Percentiles rank a stretch among this genome's conserved stretches.
These are phyloP conservation scores for Pestalotiopsis sp. DNA, from an alignment of 2,329 filamentous ascomycete genomes.

Conservation along the genomic window DNA sequence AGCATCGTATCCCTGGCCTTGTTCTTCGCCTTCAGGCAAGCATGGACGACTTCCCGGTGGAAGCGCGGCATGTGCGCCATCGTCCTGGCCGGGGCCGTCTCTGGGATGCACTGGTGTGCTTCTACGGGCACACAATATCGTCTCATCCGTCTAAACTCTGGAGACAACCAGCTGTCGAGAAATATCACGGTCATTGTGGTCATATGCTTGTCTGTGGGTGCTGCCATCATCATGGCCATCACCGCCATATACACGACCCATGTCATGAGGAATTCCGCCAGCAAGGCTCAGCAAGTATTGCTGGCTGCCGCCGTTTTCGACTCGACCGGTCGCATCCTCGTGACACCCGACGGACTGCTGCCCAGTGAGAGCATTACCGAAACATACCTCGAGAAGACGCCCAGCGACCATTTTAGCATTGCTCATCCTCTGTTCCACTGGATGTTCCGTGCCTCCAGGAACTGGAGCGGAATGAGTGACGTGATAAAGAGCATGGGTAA, in stretches of 20 bases:
- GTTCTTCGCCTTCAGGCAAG: conserved; percentile 77
- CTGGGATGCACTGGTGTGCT: conserved; percentile 87
- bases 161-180: conserved; percentile 50
- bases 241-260: conserved; percentile 58
- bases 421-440: conserved; percentile 83
- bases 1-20: conserved; percentile 71
- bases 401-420: conserved; percentile 75
- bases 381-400: conserved; percentile 70
- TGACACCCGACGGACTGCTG: conserved; percentile 69
- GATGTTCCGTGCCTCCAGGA: conserved; percentile 80
- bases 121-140: conserved; percentile 71
- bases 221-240: conserved; percentile 61
- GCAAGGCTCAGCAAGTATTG: conserved; percentile 63
- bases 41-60: conserved; percentile 81
- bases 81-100: conserved; percentile 74
- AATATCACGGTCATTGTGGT: conserved; percentile 75
- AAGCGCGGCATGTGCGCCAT: conserved; percentile 69
- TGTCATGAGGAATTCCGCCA: conserved; percentile 55
- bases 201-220: conserved; percentile 65
- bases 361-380: conserved; percentile 79
- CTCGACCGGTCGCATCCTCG: conserved; percentile 65
- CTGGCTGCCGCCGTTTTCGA: conserved; percentile 70
- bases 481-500: conserved; percentile 73
- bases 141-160: conserved; percentile 49
- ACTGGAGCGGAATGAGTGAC: conserved; percentile 72